Conservation (phyloP, 2,329 filamentous ascomycete genomes). For the Scytalidium lignicola region DNA sequence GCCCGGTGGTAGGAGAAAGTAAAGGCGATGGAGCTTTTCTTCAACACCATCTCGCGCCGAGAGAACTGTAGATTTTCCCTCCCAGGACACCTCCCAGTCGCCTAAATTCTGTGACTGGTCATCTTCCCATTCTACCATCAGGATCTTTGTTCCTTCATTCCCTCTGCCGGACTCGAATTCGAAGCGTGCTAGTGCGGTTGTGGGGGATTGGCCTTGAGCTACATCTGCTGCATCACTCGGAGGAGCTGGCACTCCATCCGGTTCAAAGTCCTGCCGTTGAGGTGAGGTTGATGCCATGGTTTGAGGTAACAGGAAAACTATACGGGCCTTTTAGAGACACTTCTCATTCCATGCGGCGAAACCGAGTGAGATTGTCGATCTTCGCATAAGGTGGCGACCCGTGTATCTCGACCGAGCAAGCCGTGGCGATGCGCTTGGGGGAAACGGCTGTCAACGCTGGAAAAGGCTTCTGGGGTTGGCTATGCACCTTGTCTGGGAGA, state of each 20-base stretch:
- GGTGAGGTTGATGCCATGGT: slow-evolving; percentile 19
- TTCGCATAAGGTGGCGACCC: background rate
- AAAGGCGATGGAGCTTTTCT: slow-evolving; percentile 53
- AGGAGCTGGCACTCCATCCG: slow-evolving; percentile 18
- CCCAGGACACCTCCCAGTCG: slow-evolving; percentile 75
- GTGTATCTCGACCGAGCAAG: background rate
- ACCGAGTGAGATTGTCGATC: no score
- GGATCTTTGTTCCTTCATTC: slow-evolving; percentile 81
- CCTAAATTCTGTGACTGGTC: slow-evolving; percentile 38
- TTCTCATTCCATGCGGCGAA: no score
- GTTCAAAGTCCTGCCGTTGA: slow-evolving; percentile 19
- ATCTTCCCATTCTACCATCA: slow-evolving; percentile 90
- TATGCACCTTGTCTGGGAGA: background rate
- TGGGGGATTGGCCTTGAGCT: slow-evolving; percentile 41
- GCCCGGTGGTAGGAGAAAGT: slow-evolving; percentile 74
- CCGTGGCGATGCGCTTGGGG: background rate
- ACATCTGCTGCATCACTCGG: slow-evolving; percentile 26
- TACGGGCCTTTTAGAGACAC: background rate
- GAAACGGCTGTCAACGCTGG: background rate
- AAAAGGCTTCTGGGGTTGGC: background rate
- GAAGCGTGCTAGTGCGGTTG: slow-evolving; percentile 71
- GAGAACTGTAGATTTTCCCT: slow-evolving; percentile 70
- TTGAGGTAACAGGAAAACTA: background rate
- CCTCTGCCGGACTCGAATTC: slow-evolving; percentile 76
- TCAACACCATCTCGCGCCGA: slow-evolving; percentile 35